Percentiles rank a stretch among this genome's conserved stretches.
Conservation (phyloP, 2,329 filamentous ascomycete species). For the Diaporthe sp. region DNA sequence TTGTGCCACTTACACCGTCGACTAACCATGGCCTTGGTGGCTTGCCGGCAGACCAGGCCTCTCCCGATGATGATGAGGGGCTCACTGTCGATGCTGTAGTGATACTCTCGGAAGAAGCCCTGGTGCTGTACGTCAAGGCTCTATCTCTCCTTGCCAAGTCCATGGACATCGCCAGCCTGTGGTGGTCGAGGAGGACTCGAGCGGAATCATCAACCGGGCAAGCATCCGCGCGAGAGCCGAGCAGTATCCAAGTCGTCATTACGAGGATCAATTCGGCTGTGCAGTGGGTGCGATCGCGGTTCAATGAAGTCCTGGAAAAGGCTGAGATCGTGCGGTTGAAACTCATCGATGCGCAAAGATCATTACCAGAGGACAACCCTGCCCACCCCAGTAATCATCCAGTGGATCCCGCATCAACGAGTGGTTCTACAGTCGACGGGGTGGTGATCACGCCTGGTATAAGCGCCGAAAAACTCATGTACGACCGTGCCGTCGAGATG, state of each 20-base stretch:
- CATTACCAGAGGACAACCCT: constrained; percentile 85
- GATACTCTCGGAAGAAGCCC: constrained; percentile 88
- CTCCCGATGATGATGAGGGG: constrained; percentile 78
- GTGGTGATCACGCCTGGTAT: constrained; percentile 88
- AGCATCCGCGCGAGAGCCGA: constrained; percentile 52
- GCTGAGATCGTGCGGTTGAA: constrained; percentile 93
- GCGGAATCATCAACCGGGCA: constrained; percentile 56
- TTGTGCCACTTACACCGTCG: constrained; percentile 89
- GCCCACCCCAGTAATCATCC: constrained; percentile 85
- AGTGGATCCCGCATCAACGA: constrained; percentile 64
- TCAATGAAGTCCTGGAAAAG: constrained; percentile 98
- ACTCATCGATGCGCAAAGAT: constrained; percentile 85
- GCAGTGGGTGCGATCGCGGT: constrained; percentile 92
- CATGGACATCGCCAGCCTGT: constrained; percentile 93
- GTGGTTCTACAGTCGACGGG: constrained; percentile 77
- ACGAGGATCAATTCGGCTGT: constrained; percentile 91
- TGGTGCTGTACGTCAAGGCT: constrained; percentile 96
- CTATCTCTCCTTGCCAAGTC: constrained; percentile 89
- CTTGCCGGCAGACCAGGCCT: constrained; percentile 62
- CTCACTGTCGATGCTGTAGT: constrained; percentile 89
- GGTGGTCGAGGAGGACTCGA: constrained; percentile 87
- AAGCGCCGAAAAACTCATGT: constrained; percentile 97
- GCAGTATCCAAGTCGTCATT: constrained; percentile 61
- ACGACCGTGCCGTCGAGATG: constrained; percentile 97
- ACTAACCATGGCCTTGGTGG: constrained; percentile 77